Evolutionary conservation across 495 filamentous ascomycete species (phyloP), one percentile per base, ranked within the genome.

Genomic region (Penicillium lagena): DNA sequence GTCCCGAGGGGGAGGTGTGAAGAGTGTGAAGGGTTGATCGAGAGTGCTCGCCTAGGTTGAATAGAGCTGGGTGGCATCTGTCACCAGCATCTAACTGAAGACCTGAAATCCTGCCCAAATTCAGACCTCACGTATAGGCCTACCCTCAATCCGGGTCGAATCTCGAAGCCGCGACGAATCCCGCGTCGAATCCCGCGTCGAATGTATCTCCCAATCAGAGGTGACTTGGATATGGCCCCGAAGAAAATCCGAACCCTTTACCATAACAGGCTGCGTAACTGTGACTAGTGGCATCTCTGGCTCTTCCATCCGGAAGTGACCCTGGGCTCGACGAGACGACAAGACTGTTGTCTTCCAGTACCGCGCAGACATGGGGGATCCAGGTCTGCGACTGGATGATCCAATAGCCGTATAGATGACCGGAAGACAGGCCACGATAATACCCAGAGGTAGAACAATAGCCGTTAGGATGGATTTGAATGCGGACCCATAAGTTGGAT

Each of bases 161-260:
- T 22, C 22, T 22, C 22, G 22, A 22, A 49, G 22, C 42, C 50
- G 9, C 41, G 41, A 17, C 46, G 37, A 13, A 54, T 34, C 7
- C 29, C 52, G 49, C 13, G 57, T 40, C 46, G 37, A 13, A 54
- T 34, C 7, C 29, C 52, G 49, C 13, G 57, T 40, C 28, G 57
- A 60, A 54, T 60, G 57, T 37, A 60, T 58, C 17, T 60, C 57
- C 57, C 57, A 60, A 22, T 60, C 49, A 1, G 54, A 60, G 12
- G 54, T 60, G 30, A 60, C 52, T 31, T 49, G 54, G 15, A 60
- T 60, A 42, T 58, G 51, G 9, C 54, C 57, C 1, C 45, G 43
- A 42, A 51, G 52, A 40, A 52, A 44, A 31, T 44, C 40, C 9
- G 50, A 37, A 27, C 41, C 52, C 37, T 50, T 60, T 4, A 46